Base-by-base conservation (phyloP, 2,329 filamentous ascomycete species). In the Phaeosphaeriaceae sp. region DNA sequence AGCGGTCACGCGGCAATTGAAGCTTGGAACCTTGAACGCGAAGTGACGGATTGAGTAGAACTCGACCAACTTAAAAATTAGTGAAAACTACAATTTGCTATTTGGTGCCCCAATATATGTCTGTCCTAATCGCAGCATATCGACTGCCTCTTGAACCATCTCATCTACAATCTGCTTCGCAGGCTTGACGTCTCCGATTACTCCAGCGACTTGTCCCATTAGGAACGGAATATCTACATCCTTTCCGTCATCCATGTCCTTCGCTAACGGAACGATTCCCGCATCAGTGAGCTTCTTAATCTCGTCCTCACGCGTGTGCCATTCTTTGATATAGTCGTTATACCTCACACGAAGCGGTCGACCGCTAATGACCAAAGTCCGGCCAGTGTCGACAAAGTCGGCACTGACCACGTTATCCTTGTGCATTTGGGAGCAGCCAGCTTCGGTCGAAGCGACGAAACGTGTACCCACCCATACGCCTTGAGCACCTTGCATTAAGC, bases 401-500 rank as follows among this genome's bases (percentile, higher is more conserved):
- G 91, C 93, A n/a, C 76, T 78, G 2, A 96, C 88, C 0, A 97
- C 92, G 23, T 87, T 88, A 61, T 88, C 79, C 77, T 97, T 97
- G 74, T 97, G 92, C 77, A 86, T 78, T 61, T 87, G 81, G 70
- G 87, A 89, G 66, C 90, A 92, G 13, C 87, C 87, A 1, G 92
- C 92, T 77, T 97, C 93, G 28, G 79, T 81, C 7, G 84, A 85
- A 1, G 93, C 92, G 13, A 97, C 90, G 73, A 97, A 97, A 16
- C 93, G 81, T 52, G 93, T 97, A 21, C 93, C 93, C 1, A 97
- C 92, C 93, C 93, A 97, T 1, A 95, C 93, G 9, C 90, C 93
- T 3, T 83, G 81, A 1, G 92, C 93, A 13, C 93, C 93, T 67
- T 94, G 88, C 86, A 95, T 93, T 71, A 97, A 77, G 53, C 86